A percentile compares a stretch with the other conserved stretches of the same genome.
Evolutionary conservation across 441 rosid genomes (phyloP).

Genomic region (Adansonia madagascariensis): DNA sequence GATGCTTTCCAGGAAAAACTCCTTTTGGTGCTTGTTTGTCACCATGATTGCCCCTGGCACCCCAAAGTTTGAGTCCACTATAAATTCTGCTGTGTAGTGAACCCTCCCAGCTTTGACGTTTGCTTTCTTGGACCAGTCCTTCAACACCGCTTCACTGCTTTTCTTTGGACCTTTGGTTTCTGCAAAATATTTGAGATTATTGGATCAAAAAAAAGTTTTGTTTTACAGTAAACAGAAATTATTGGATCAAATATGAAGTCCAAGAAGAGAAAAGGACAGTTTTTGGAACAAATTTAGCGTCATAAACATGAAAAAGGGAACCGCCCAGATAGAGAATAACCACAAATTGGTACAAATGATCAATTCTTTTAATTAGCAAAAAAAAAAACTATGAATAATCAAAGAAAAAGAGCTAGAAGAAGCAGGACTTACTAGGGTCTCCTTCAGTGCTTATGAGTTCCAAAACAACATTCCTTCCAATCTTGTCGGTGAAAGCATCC

Average conservation of each 20-base stretch:
- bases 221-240: no score
- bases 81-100: conserved; percentile 78
- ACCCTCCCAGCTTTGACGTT: conserved; percentile 72
- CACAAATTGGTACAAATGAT: not conserved
- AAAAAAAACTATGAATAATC: not conserved
- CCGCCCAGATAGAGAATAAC: not conserved
- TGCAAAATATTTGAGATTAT: conserved; percentile 23
- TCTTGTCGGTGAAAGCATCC: conserved; percentile 69
- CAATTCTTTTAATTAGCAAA: not conserved
- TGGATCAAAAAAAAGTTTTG: not conserved
- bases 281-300: not conserved
- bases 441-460: conserved; percentile 75
- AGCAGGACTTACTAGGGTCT: conserved; percentile 75
- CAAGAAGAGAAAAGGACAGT: no score
- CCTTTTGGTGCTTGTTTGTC: conserved; percentile 78
- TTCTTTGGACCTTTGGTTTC: conserved; percentile 81
- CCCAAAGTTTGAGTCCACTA: conserved; percentile 71
- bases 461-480: conserved; percentile 80
- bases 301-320: not conserved
- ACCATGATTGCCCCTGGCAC: conserved; percentile 82
- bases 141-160: conserved; percentile 66
- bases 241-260: not conserved
- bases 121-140: conserved; percentile 81
- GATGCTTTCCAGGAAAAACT: conserved; percentile 83
- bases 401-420: not conserved